Percentiles rank a stretch among this genome's conserved stretches.
Conservation (phyloP, 768 basidiomycete genomes). For the Leccinum disarticulatum region DNA sequence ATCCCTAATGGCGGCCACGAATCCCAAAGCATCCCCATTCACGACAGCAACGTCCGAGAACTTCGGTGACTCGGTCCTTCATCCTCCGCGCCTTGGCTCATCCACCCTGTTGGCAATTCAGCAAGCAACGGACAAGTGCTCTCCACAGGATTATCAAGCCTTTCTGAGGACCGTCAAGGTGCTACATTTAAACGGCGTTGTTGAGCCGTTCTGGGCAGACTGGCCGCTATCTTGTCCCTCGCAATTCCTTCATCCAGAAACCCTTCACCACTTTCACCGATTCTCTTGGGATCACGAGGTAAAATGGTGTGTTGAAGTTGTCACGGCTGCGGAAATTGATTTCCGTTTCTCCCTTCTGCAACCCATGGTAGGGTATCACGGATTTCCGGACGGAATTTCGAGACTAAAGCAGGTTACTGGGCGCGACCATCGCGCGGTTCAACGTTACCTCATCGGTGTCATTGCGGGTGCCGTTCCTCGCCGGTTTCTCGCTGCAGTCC, state of each 20-base stretch:
- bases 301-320: not conserved
- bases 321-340: conserved; percentile 32
- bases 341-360: conserved; percentile 39
- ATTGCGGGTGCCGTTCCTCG: conserved; percentile 9
- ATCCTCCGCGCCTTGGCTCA: not conserved
- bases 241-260: conserved; percentile 32
- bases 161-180: conserved; percentile 3
- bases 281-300: conserved; percentile 1
- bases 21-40: conserved; percentile 33
- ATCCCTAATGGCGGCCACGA: conserved; percentile 25
- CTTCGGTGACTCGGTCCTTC: conserved; percentile 20
- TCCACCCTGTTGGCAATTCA: not conserved
- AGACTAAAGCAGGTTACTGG: conserved; percentile 19
- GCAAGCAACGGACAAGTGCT: not conserved
- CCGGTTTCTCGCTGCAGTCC: conserved; percentile 2
- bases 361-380: conserved; percentile 34
- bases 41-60: conserved; percentile 31
- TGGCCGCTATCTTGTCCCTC: conserved; percentile 36
- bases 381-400: conserved; percentile 42
- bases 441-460: conserved; percentile 14
- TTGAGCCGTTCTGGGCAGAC: conserved; percentile 28
- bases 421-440: conserved; percentile 14
- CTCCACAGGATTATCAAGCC: conserved; percentile 12
- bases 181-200: conserved; percentile 3
- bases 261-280: not conserved